Evolutionary conservation across 441 rosid species (phyloP), one percentile per base, ranked within the genome.

Genomic region (California macrophylla): DNA sequence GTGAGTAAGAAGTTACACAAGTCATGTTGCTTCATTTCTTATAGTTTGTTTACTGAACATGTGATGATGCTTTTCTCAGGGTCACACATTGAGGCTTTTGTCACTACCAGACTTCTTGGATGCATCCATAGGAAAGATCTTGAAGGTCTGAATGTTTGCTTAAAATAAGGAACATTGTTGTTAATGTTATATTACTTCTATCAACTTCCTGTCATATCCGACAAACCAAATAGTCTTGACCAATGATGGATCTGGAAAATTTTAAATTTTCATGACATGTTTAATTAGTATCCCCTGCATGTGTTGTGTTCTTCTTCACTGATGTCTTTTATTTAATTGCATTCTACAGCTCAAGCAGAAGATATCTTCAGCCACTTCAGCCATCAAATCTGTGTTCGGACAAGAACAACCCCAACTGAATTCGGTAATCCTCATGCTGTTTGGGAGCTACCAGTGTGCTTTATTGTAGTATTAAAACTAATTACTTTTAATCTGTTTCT

Each of bases 71-170:
- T n/a, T 67, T 71, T 72, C 24, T 8, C 80, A 93, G 98, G 97
- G 97, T 25, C 98, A 93, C 81, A 93, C 97, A 5, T 62, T 93
- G 74, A 86, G 97, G 69, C 91, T 93, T 70, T 77, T 93, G 75
- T 93, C 97, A 47, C 79, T 93, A 79, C 98, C 98, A 3, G 97
- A 93, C 83, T 93, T 93, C 83, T 69, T 91, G 69, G 98, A 93
- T 73, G 93, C 91, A 25, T 91, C 98, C 68, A 93, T 93, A 60
- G 98, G 97, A 79, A 93, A 91, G 85, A 89, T 93, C 77, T 74
- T 93, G 82, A 93, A 89, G 96, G 98, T 58, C 10, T 58, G 29
- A 24, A 58, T 58, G 4, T 24, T 23, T 8, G 1, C 4, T 7
- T 15, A 21, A 23, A 23, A 56, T 21, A 56, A 56, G 15, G 13